Percentiles rank a stretch among this genome's conserved stretches.
Conservation (phyloP, 2,329 filamentous ascomycete species). For the Talaromyces pinophilus region DNA sequence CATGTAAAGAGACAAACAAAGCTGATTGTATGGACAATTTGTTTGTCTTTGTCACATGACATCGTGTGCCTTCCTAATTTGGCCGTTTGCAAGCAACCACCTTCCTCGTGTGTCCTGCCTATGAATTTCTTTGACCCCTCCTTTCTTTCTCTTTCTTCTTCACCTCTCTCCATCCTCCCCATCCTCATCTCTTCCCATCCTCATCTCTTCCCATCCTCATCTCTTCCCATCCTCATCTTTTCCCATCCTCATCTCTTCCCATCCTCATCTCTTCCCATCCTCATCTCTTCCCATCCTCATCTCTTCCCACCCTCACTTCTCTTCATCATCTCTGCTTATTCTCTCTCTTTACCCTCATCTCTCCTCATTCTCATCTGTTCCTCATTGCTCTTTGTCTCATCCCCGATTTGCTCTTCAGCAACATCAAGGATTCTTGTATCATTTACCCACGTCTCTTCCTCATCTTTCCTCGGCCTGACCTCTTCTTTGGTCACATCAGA, state of each 20-base stretch:
- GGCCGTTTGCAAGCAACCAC: conserved; percentile 6
- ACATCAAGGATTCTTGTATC: not conserved
- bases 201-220: not conserved
- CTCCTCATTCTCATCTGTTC: not conserved
- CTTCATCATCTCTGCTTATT: too few relatives aligned
- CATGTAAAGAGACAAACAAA: not conserved
- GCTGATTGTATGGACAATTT: not conserved
- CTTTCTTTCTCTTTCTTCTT: not conserved
- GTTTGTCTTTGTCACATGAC: conserved; percentile 15
- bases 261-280: not conserved
- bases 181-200: not conserved
- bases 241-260: not conserved
- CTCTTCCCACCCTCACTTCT: not conserved
- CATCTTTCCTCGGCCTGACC: not conserved
- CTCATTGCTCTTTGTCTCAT: not conserved
- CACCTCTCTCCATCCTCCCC: not conserved
- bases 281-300: not conserved
- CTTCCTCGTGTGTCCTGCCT: not conserved
- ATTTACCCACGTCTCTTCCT: not conserved
- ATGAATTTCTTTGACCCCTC: not conserved
- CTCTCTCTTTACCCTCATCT: too few relatives aligned
- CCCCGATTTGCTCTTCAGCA: not conserved
- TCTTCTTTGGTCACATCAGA: not conserved
- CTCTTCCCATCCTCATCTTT: not conserved
- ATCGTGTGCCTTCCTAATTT: conserved; percentile 16